Evolutionary conservation across 73 alveolate species (phyloP).

Genomic region (Blepharisma japonicum): DNA sequence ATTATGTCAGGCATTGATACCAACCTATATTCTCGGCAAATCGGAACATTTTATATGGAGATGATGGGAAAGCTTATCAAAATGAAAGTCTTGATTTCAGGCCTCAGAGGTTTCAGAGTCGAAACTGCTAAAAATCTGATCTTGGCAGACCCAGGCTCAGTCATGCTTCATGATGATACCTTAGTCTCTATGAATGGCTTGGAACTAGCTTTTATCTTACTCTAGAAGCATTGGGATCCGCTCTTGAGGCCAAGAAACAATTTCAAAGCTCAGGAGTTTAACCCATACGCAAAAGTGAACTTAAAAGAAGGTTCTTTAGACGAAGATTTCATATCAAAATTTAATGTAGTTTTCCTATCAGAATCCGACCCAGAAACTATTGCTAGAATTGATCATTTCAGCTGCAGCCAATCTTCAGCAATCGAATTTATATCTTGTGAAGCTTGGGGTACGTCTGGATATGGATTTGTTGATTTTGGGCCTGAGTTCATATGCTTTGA

Average conservation of each 20-base stretch:
- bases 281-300: slow-evolving; percentile 79
- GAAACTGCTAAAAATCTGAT: slow-evolving; percentile 94
- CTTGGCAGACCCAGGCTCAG: slow-evolving; percentile 94
- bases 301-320: slow-evolving; percentile 43
- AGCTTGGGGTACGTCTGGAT: slow-evolving; percentile 53
- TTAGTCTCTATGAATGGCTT: slow-evolving; percentile 69
- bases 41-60: slow-evolving; percentile 98
- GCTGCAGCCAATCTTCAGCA: background rate
- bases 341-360: background rate
- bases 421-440: slow-evolving; percentile 11
- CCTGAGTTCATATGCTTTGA: slow-evolving; percentile 59
- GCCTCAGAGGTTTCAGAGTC: slow-evolving; percentile 76
- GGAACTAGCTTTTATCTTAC: slow-evolving; percentile 90
- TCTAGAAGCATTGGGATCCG: slow-evolving; percentile 52
- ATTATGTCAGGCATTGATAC: slow-evolving; percentile 68
- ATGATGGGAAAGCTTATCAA: slow-evolving; percentile 95
- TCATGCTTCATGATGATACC: slow-evolving; percentile 79
- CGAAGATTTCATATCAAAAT: background rate
- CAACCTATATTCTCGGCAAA: slow-evolving; percentile 94
- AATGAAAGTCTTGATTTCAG: slow-evolving; percentile 75
- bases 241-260: slow-evolving; percentile 31
- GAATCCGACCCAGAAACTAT: background rate
- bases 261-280: slow-evolving; percentile 74
- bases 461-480: slow-evolving; percentile 95
- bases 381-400: background rate